Conservation (phyloP, 108 stramenopile genomes). For the Cyclotella choctawhatcheeana region DNA sequence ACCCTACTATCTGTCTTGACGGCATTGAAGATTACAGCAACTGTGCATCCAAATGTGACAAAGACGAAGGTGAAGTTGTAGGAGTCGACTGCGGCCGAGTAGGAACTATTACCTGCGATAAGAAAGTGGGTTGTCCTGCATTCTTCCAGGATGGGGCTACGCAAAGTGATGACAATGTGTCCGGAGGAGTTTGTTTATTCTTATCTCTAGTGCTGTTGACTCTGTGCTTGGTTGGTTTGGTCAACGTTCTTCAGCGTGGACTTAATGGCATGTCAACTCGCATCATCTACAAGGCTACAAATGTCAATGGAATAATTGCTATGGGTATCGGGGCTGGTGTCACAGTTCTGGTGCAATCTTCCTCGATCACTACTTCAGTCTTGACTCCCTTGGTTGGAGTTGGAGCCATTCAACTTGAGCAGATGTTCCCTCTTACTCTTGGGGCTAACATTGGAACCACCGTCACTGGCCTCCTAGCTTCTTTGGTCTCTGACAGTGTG, state of each 20-base stretch:
- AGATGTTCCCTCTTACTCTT: constrained; percentile 86
- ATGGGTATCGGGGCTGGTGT: constrained; percentile 79
- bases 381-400: constrained; percentile 87
- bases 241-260: constrained; percentile 78
- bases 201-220: constrained; percentile 73
- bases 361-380: constrained; percentile 78
- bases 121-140: constrained; percentile 65
- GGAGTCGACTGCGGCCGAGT: constrained; percentile 42
- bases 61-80: constrained; percentile 14
- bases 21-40: constrained; percentile 51
- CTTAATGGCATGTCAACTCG: constrained; percentile 78
- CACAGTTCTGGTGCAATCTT: constrained; percentile 85
- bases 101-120: constrained; percentile 78
- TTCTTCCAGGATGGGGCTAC: constrained; percentile 78
- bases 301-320: constrained; percentile 83
- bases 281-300: constrained; percentile 87
- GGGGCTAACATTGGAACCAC: constrained; percentile 93
- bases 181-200: constrained; percentile 77
- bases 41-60: constrained; percentile 47
- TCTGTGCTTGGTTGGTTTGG: constrained; percentile 80
- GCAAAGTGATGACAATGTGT: constrained; percentile 63
- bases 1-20: constrained; percentile 61
- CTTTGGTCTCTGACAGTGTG: constrained; percentile 66
- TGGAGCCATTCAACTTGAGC: constrained; percentile 67
- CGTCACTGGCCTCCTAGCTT: constrained; percentile 70